phyloP scores from a whole-genome alignment of 345 rosid species.

The Euphorbia peplus region DNA sequence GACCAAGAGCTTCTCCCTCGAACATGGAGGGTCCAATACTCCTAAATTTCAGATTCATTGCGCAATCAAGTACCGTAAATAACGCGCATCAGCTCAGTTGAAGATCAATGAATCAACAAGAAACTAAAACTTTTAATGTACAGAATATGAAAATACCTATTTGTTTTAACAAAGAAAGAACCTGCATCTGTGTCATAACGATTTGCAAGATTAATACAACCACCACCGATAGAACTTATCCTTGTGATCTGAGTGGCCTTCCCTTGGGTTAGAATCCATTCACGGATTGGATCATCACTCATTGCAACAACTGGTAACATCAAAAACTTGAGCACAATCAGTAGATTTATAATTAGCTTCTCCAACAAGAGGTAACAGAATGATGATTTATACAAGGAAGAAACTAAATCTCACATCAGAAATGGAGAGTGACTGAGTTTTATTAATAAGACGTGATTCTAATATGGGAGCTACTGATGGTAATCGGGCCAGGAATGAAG shows the following conservation, averaged over 20 bases:
- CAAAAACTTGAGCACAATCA: constrained; percentile 10
- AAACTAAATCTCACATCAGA: too few relatives aligned
- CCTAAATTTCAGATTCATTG: constrained; percentile 41
- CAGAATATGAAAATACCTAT: constrained; percentile 58
- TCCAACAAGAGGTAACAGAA: constrained; percentile 1
- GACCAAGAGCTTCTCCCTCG: constrained; percentile 88
- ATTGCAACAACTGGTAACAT: constrained; percentile 57
- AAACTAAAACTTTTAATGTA: too few relatives aligned
- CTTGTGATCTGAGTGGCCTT: constrained; percentile 67
- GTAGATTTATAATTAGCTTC: neutral
- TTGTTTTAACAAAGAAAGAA: constrained; percentile 84
- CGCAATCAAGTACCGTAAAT: constrained; percentile 1
- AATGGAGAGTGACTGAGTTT: neutral
- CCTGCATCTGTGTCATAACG: constrained; percentile 79
- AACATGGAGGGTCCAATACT: constrained; percentile 81
- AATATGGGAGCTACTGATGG: too few relatives aligned
- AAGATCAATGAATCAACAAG: too few relatives aligned
- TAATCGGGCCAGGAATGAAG: too few relatives aligned
- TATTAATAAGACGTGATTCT: too few relatives aligned
- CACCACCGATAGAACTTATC: constrained; percentile 80
- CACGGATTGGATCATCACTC: constrained; percentile 76
- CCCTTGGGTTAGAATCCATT: constrained; percentile 86
- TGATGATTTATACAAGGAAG: too few relatives aligned
- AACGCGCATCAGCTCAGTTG: neutral
- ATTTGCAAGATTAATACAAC: constrained; percentile 79